Base-by-base conservation (phyloP, 2,329 filamentous ascomycete genomes). In the Fulvia fulva region DNA sequence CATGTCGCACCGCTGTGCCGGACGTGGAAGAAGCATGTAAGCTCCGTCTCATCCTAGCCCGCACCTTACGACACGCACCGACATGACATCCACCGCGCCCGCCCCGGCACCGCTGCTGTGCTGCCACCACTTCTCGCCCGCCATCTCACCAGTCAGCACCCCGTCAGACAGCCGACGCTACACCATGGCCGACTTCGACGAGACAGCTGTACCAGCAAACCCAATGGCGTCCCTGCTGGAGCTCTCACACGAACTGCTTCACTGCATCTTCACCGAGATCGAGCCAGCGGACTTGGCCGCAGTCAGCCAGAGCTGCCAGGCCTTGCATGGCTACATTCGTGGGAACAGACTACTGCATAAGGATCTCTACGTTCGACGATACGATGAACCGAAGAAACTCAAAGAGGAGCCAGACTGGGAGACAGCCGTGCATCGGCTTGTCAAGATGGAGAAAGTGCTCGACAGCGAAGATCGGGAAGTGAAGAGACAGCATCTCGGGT, bases 211-310 rank as follows among this genome's bases (percentile, higher is more conserved):
- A 21, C 34, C 58, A 0, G 26, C 30, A 7, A 57, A 60, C 45
- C 51, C 54, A 16, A 77, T 76, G 67, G 68, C 73, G 9, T 71
- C 67, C 14, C 66, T 76, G n/a, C 67, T 76, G 28, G 68, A 71
- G 59, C 79, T 87, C 22, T 85, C 86, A 8, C 77, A 81, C 6
- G 87, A 90, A 75, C 78, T 89, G 44, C 69, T 89, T 25, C 83
- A 87, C 66, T 76, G 80, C 66, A 83, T 89, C 63, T 76, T 90
- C 61, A 73, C 70, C 57, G 78, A 80, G 63, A 77, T 87, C 37
- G 73, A 81, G 26, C 83, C 84, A 1, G 70, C 73, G 43, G 86
- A 89, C 61, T 73, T 90, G 8, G 75, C 78, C 1, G 69, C 73
- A 7, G 68, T 88, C 46, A 77, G 79, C 37, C 72, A 70, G 58